A percentile compares a stretch with the other conserved stretches of the same genome.
phyloP scores from a whole-genome alignment of 2,329 filamentous ascomycete species.

The Apiospora arundinis region DNA sequence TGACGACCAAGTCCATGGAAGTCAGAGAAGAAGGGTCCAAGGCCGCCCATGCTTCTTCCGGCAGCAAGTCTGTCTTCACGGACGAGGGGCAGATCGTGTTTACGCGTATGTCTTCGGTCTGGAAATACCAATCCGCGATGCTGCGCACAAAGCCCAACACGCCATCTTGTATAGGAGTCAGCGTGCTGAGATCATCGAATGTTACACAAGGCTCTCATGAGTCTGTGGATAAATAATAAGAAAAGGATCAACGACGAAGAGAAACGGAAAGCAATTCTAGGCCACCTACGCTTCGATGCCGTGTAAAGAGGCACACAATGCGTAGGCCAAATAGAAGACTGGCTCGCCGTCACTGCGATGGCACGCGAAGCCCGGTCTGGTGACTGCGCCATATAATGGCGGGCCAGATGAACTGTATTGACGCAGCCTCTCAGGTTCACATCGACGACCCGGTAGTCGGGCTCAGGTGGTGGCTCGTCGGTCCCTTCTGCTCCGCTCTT shows the following conservation, averaged over 20 bases:
- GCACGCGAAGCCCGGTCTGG: not conserved
- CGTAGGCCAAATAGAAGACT: constrained; percentile 9
- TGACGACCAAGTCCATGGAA: not conserved
- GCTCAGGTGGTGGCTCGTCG: constrained; percentile 19
- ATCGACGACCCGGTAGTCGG: constrained; percentile 4
- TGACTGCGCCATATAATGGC: constrained; percentile 20
- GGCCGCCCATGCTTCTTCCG: not conserved
- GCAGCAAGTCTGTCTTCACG: constrained; percentile 11
- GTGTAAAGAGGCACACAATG: constrained; percentile 11
- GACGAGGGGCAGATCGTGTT: constrained; percentile 18
- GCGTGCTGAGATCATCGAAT: not conserved
- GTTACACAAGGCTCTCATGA: not conserved
- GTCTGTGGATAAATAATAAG: not conserved
- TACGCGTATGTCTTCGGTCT: constrained; percentile 17
- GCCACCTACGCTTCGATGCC: constrained; percentile 11
- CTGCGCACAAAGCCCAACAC: constrained; percentile 19
- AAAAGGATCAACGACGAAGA: not conserved
- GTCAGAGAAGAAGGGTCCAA: not conserved
- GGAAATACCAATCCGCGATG: constrained; percentile 19
- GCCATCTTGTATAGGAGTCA: constrained; percentile 16
- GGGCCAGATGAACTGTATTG: constrained; percentile 15
- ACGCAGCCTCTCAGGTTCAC: constrained; percentile 18
- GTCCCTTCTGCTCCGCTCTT: not conserved
- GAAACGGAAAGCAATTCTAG: not conserved
- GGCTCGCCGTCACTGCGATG: constrained; percentile 19